These are phyloP conservation scores for Pseudoturritis turrita DNA, from an alignment of 345 rosid species.

Conservation along the genomic window DNA sequence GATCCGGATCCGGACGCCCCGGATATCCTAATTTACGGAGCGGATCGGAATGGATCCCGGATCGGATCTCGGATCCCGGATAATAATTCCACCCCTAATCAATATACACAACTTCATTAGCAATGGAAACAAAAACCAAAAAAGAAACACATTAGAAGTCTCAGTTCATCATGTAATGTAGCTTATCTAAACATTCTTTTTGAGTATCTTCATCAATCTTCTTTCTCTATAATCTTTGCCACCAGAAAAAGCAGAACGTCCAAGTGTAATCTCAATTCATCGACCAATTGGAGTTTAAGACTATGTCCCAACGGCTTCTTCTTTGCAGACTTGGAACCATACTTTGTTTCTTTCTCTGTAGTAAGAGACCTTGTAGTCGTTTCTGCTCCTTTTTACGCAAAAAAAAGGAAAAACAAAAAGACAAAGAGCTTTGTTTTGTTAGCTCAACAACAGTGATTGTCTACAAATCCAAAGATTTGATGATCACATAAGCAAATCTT, in stretches of 20 bases:
- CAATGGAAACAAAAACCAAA: not conserved
- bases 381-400: slow-evolving; percentile 61
- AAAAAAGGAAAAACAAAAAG: not conserved
- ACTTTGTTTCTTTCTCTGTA: slow-evolving; percentile 70
- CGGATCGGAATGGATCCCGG: too few species aligned
- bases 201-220: slow-evolving; percentile 38
- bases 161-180: not conserved
- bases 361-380: slow-evolving; percentile 66
- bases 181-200: not conserved
- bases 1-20: too few species aligned
- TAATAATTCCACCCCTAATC: too few species aligned
- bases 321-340: slow-evolving; percentile 54
- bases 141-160: not conserved
- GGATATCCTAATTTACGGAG: too few species aligned
- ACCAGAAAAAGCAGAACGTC: slow-evolving; percentile 42
- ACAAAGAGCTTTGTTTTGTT: not conserved
- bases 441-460: not conserved
- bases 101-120: slow-evolving; percentile 2
- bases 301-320: slow-evolving; percentile 82
- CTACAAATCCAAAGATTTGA: slow-evolving; percentile 1
- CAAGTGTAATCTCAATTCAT: slow-evolving; percentile 43
- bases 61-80: too few species aligned
- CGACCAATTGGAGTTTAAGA: slow-evolving; percentile 56
- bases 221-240: slow-evolving; percentile 66
- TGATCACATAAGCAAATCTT: too few species aligned